Percentiles rank a stretch among this genome's conserved stretches.
phyloP scores from a whole-genome alignment of 352 stramenopile species.

The Globisporangium carolinianum region DNA sequence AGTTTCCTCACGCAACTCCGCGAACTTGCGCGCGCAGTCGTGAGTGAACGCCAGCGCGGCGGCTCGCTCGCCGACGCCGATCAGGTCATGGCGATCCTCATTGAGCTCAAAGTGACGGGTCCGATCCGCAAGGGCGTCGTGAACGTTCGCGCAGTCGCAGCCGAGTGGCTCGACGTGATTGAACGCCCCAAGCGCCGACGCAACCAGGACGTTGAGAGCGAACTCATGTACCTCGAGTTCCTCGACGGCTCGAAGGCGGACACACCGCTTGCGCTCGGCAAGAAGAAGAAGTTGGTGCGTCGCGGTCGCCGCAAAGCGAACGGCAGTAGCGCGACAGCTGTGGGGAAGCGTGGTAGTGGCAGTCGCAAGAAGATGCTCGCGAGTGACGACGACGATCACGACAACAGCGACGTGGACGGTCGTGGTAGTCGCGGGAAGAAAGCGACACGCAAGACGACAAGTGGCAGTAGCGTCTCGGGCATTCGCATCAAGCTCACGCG shows the following conservation, averaged over 20 bases:
- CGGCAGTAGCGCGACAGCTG: conserved; percentile 15
- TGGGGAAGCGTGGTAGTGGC: not conserved
- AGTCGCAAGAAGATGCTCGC: not conserved
- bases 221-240: conserved; percentile 85
- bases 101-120: conserved; percentile 84
- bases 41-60: conserved; percentile 81
- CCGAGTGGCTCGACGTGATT: conserved; percentile 83
- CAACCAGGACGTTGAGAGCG: conserved; percentile 77
- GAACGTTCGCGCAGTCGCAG: conserved; percentile 68
- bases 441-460: conserved; percentile 11
- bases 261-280: conserved; percentile 8
- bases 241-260: conserved; percentile 64
- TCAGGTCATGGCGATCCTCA: conserved; percentile 81
- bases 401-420: conserved; percentile 22
- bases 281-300: conserved; percentile 23
- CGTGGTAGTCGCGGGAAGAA: conserved; percentile 23
- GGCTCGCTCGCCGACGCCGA: conserved; percentile 77
- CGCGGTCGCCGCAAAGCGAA: conserved; percentile 36
- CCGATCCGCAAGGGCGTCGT: conserved; percentile 63
- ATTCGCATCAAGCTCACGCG: conserved; percentile 39
- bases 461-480: conserved; percentile 13
- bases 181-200: conserved; percentile 80
- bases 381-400: conserved; percentile 1
- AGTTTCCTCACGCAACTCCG: conserved; percentile 73
- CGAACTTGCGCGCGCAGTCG: conserved; percentile 68